Percentiles rank a stretch among this genome's conserved stretches.
Evolutionary conservation across 495 filamentous ascomycete genomes (phyloP).

Genomic region (Rhypophila decipiens): DNA sequence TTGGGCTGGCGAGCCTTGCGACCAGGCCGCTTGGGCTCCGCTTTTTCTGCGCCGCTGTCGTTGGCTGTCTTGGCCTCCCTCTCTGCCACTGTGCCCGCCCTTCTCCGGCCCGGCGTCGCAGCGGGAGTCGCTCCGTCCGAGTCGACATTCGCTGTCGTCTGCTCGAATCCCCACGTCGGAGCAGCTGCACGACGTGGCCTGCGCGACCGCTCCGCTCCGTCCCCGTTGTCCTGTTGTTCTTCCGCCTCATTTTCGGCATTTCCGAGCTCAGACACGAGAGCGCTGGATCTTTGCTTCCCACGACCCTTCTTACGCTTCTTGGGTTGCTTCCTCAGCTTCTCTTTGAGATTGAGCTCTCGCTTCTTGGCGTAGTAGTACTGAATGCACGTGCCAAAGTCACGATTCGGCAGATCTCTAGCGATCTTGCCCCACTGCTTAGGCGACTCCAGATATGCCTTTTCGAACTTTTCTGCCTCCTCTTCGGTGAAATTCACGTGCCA

Average conservation of each 20-base stretch:
- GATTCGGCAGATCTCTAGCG: constrained; percentile 61
- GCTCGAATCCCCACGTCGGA: constrained; percentile 43
- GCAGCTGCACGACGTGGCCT: constrained; percentile 49
- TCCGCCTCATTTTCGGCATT: constrained; percentile 50
- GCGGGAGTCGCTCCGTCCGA: constrained; percentile 49
- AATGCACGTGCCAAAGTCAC: constrained; percentile 81
- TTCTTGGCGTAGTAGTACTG: constrained; percentile 96
- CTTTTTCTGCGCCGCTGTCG: constrained; percentile 51
- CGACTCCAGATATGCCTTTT: constrained; percentile 67
- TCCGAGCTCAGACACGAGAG: constrained; percentile 69
- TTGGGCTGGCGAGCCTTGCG: constrained; percentile 41
- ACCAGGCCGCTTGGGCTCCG: constrained; percentile 39
- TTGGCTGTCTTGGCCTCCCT: constrained; percentile 29
- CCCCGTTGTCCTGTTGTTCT: constrained; percentile 42
- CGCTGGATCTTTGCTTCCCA: constrained; percentile 64
- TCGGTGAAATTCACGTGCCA: constrained; percentile 76
- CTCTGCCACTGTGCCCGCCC: constrained; percentile 31
- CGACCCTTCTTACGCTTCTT: constrained; percentile 54
- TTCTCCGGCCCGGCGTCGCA: constrained; percentile 45
- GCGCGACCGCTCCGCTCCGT: constrained; percentile 45
- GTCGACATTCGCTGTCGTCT: constrained; percentile 39
- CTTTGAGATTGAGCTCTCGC: constrained; percentile 77
- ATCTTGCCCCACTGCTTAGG: constrained; percentile 95
- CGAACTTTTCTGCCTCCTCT: constrained; percentile 71
- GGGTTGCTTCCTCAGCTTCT: constrained; percentile 67